These are phyloP conservation scores for Thozetella sp. DNA, from an alignment of 495 filamentous ascomycete genomes.

Conservation along the genomic window DNA sequence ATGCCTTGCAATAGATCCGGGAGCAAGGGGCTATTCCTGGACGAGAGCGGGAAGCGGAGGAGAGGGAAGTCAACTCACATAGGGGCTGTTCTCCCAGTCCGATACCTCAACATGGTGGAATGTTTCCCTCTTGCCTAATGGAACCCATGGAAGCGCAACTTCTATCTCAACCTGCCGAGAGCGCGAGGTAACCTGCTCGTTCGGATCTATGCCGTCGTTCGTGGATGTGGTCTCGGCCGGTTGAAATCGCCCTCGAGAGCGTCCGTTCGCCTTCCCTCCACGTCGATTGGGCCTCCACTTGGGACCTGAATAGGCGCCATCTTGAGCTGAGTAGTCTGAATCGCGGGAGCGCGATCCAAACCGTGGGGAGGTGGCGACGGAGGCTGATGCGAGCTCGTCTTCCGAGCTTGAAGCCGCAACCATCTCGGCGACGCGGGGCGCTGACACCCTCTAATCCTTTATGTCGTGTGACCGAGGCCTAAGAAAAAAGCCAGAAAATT, in stretches of 20 bases:
- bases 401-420: constrained; percentile 12
- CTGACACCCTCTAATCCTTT: too few species aligned
- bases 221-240: background rate
- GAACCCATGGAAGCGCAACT: constrained; percentile 19
- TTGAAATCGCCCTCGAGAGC: background rate
- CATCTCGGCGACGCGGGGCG: too few species aligned
- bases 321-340: constrained; percentile 16
- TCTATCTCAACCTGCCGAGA: constrained; percentile 17
- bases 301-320: constrained; percentile 7
- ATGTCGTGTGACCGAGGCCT: too few species aligned
- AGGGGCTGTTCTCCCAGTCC: constrained; percentile 6
- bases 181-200: too few species aligned
- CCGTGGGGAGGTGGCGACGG: background rate
- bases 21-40: too few species aligned
- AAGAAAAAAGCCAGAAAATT: too few species aligned
- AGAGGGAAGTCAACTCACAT: background rate
- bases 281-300: background rate
- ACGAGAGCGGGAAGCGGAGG: too few species aligned
- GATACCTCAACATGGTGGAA: constrained; percentile 16
- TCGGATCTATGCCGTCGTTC: background rate
- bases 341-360: constrained; percentile 23
- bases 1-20: too few species aligned
- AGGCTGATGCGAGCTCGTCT: constrained; percentile 14
- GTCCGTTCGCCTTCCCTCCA: too few species aligned
- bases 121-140: constrained; percentile 6